phyloP scores from a whole-genome alignment of 163 green algal species.

The Volvox carteri region DNA sequence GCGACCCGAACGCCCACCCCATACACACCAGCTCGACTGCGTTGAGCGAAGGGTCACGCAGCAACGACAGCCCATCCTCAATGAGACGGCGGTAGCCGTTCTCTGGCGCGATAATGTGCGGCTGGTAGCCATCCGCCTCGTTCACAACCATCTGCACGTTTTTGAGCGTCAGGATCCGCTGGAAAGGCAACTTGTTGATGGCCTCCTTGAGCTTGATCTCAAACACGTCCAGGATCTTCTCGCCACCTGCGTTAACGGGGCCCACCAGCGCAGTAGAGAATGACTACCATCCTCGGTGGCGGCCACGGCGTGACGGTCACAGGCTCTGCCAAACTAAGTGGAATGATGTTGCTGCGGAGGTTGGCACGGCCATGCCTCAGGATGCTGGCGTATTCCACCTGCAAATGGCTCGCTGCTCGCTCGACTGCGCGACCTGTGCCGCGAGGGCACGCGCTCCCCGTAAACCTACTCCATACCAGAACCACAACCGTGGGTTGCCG shows the following conservation, averaged over 20 bases:
- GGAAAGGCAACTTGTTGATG: slow-evolving; percentile 93
- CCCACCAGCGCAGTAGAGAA: too few species aligned
- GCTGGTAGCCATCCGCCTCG: slow-evolving; percentile 96
- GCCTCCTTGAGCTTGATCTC: slow-evolving; percentile 93
- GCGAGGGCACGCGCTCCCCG: too few species aligned
- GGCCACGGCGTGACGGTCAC: too few species aligned
- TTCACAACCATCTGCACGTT: slow-evolving; percentile 93
- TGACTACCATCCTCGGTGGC: too few species aligned
- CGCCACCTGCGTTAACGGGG: too few species aligned
- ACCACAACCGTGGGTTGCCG: background rate
- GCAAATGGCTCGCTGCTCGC: too few species aligned
- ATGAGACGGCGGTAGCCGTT: slow-evolving; percentile 89
- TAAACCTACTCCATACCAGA: too few species aligned
- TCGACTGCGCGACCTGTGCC: too few species aligned
- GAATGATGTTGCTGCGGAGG: too few species aligned
- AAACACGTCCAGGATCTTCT: slow-evolving; percentile 91
- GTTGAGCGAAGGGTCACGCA: slow-evolving; percentile 83
- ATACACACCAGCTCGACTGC: slow-evolving; percentile 82
- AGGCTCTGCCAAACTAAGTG: too few species aligned
- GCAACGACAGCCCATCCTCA: slow-evolving; percentile 74
- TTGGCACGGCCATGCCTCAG: too few species aligned
- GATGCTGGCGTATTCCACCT: too few species aligned
- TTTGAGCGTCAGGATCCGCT: slow-evolving; percentile 88
- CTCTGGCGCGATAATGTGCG: slow-evolving; percentile 96
- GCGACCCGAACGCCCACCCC: background rate